Evolutionary conservation across 306 rosid genomes (phyloP).

Genomic region (Lotus japonicus): DNA sequence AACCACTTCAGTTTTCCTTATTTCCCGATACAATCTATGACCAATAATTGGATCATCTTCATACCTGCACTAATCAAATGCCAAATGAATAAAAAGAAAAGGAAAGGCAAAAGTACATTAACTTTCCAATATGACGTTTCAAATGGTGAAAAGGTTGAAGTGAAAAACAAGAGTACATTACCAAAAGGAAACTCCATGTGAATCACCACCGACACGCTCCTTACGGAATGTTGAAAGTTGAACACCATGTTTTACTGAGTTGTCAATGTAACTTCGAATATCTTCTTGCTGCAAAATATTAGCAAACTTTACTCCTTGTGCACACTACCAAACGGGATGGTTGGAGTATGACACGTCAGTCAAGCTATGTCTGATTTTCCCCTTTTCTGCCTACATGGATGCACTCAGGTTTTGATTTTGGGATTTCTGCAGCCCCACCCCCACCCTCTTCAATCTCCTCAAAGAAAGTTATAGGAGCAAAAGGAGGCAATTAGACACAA

Average conservation of each 20-base stretch:
- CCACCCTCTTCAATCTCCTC: neutral
- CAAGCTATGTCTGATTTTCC: constrained; percentile 5
- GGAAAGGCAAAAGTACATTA: neutral
- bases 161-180: constrained; percentile 30
- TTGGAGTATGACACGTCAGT: neutral
- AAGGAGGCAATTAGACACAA: neutral
- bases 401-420: neutral
- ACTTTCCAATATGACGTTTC: constrained; percentile 11
- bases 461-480: constrained; percentile 1
- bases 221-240: constrained; percentile 82
- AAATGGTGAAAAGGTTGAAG: neutral
- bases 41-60: constrained; percentile 82
- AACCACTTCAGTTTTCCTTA: constrained; percentile 67
- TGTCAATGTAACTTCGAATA: constrained; percentile 78
- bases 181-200: constrained; percentile 82
- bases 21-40: constrained; percentile 81
- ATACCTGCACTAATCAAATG: constrained; percentile 53
- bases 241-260: constrained; percentile 75
- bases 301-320: constrained; percentile 21
- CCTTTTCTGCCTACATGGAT: neutral
- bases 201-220: constrained; percentile 92
- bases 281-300: constrained; percentile 87
- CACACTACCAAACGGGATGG: neutral
- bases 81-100: constrained; percentile 20
- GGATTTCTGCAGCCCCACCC: neutral